These are phyloP conservation scores for Pythium coloratum DNA, from an alignment of 352 stramenopile species.

Conservation along the genomic window DNA sequence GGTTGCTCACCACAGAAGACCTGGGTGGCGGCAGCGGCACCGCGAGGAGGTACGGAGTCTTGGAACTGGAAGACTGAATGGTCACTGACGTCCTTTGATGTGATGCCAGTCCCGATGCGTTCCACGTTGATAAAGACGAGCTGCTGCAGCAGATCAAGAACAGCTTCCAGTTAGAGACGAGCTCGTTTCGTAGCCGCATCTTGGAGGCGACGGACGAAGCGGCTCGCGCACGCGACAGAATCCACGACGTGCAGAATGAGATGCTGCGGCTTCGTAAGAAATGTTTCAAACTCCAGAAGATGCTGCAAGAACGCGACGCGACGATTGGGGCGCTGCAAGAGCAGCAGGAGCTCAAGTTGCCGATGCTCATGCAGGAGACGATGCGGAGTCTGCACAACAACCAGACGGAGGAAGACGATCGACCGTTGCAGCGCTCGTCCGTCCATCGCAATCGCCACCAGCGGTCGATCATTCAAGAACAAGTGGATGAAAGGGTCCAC, in stretches of 20 bases:
- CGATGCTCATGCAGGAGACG: conserved; percentile 62
- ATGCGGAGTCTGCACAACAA: conserved; percentile 52
- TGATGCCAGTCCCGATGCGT: background rate
- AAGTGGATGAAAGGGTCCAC: conserved; percentile 50
- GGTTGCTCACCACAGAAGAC: conserved; percentile 16
- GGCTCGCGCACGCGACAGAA: conserved; percentile 28
- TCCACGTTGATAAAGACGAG: conserved; percentile 15
- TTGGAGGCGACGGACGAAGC: conserved; percentile 32
- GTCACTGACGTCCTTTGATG: background rate
- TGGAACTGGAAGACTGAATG: background rate
- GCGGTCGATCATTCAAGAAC: conserved; percentile 18
- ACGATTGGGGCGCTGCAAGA: conserved; percentile 52
- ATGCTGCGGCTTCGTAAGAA: conserved; percentile 49
- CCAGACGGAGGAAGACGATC: conserved; percentile 27
- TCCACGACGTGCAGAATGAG: conserved; percentile 42
- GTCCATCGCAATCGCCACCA: conserved; percentile 18
- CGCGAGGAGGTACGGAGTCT: conserved; percentile 7
- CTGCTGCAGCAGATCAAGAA: conserved; percentile 54
- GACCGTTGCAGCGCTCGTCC: conserved; percentile 1
- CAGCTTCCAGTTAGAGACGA: conserved; percentile 59
- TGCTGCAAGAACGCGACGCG: conserved; percentile 56
- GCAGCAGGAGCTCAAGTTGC: conserved; percentile 50
- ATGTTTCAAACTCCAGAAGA: conserved; percentile 58
- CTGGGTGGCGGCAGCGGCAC: background rate
- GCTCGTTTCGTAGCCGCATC: conserved; percentile 45